Percentiles rank a stretch among this genome's conserved stretches.
These are phyloP conservation scores for Chernovozyma aurita DNA, from an alignment of 1,139 yeast genomes.

Conservation along the genomic window DNA sequence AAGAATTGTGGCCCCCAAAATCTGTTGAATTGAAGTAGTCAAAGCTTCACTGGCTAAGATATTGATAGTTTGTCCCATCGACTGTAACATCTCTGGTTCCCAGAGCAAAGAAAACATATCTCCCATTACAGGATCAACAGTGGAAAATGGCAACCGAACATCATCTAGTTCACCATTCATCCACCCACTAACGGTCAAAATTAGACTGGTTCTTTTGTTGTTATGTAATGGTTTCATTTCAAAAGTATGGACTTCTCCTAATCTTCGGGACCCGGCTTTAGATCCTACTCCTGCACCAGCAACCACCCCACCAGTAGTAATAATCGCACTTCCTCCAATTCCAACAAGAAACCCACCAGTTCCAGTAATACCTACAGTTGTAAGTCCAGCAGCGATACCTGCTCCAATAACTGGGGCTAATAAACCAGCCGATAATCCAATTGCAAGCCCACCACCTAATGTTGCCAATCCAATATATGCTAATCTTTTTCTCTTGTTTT, in stretches of 20 bases:
- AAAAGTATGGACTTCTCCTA: conserved; percentile 90
- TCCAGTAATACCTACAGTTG: conserved; percentile 92
- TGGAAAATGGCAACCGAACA: conserved; percentile 91
- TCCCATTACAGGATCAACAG: conserved; percentile 97
- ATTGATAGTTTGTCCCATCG: conserved; percentile 93
- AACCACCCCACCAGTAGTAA: conserved; percentile 87
- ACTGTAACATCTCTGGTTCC: conserved; percentile 97
- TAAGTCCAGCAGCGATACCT: conserved; percentile 94
- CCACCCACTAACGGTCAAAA: conserved; percentile 97
- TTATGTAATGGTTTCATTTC: conserved; percentile 91
- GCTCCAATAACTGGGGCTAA: conserved; percentile 98
- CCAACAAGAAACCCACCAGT: conserved; percentile 92
- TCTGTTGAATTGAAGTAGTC: conserved; percentile 90
- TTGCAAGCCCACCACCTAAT: conserved; percentile 91
- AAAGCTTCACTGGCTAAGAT: conserved; percentile 92
- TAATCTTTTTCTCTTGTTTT: conserved; percentile 61
- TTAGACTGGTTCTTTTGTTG: conserved; percentile 80
- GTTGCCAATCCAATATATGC: conserved; percentile 94
- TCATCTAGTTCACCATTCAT: conserved; percentile 95
- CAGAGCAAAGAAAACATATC: conserved; percentile 86
- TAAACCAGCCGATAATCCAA: conserved; percentile 92
- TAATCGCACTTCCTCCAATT: conserved; percentile 93
- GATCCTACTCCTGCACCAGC: conserved; percentile 89
- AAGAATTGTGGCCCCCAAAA: conserved; percentile 85
- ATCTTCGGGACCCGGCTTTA: conserved; percentile 78